phyloP scores from a whole-genome alignment of 164 flowering plant genomes.

The Vitis labrusca region DNA sequence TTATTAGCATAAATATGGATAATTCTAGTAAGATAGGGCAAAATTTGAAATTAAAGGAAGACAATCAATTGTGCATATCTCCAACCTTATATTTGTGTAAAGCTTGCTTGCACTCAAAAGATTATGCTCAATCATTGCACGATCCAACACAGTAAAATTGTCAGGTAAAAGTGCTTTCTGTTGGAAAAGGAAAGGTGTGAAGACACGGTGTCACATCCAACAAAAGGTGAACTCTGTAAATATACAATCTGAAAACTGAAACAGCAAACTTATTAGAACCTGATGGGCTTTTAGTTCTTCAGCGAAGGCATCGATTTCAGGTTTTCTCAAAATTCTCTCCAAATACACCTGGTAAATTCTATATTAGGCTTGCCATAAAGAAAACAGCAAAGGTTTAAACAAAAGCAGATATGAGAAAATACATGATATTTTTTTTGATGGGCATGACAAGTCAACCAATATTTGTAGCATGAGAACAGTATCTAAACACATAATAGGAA shows the following conservation, averaged over 20 bases:
- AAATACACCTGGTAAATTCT: slow-evolving; percentile 69
- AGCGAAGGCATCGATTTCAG: slow-evolving; percentile 98
- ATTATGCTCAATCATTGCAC: slow-evolving; percentile 99
- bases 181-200: slow-evolving; percentile 10
- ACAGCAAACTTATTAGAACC: slow-evolving; percentile 34
- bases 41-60: neutral
- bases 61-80: neutral
- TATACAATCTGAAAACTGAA: neutral
- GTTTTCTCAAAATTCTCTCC: slow-evolving; percentile 96
- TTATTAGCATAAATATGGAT: neutral
- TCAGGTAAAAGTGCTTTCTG: slow-evolving; percentile 97
- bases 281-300: slow-evolving; percentile 93
- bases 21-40: neutral
- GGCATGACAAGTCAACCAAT: too few relatives aligned
- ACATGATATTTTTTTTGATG: too few relatives aligned
- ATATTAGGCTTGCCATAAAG: neutral
- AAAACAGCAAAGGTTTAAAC: neutral
- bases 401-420: neutral
- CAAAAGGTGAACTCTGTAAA: neutral
- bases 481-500: too few relatives aligned
- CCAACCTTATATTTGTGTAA: slow-evolving; percentile 90
- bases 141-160: slow-evolving; percentile 93
- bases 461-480: too few relatives aligned
- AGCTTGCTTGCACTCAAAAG: slow-evolving; percentile 98
- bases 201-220: neutral